phyloP scores from a whole-genome alignment of 2,329 filamentous ascomycete genomes.

The Incumbomyces lentus region DNA sequence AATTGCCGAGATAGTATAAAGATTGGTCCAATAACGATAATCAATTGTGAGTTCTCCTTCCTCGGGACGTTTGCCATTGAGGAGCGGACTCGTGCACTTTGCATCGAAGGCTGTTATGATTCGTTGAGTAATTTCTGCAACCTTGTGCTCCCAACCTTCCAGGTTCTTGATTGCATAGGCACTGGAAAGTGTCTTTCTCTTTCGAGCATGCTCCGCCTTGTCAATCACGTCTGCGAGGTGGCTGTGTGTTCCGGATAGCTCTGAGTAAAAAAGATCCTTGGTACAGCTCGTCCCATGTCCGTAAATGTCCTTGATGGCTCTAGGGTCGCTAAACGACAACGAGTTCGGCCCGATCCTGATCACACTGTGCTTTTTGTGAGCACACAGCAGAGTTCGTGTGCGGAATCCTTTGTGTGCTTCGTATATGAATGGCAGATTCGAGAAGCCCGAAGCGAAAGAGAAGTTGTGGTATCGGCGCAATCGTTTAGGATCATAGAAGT shows the following conservation, averaged over 20 bases:
- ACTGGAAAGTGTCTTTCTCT: slow-evolving; percentile 29
- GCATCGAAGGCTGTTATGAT: slow-evolving; percentile 28
- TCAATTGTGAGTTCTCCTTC: slow-evolving; percentile 37
- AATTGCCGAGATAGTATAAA: slow-evolving; percentile 48
- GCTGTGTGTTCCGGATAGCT: slow-evolving; percentile 23
- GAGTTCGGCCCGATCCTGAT: slow-evolving; percentile 1
- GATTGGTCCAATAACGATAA: slow-evolving; percentile 43
- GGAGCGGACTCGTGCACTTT: slow-evolving; percentile 21
- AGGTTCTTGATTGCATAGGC: slow-evolving; percentile 33
- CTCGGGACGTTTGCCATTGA: not conserved
- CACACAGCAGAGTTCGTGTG: not conserved
- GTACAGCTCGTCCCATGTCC: slow-evolving; percentile 27
- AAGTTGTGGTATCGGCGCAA: slow-evolving; percentile 39
- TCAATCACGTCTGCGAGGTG: slow-evolving; percentile 31
- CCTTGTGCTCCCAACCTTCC: slow-evolving; percentile 32
- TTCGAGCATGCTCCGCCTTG: slow-evolving; percentile 29
- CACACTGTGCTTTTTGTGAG: not conserved
- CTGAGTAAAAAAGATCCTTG: slow-evolving; percentile 28
- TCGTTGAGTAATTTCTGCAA: slow-evolving; percentile 27
- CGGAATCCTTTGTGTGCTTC: slow-evolving; percentile 19
- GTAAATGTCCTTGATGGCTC: slow-evolving; percentile 23
- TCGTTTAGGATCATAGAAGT: slow-evolving; percentile 39
- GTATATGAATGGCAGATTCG: slow-evolving; percentile 31
- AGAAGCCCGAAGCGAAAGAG: slow-evolving; percentile 34
- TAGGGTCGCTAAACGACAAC: not conserved